Conservation (phyloP, 2,329 filamentous ascomycete genomes). For the Keithomyces neogunnii region DNA sequence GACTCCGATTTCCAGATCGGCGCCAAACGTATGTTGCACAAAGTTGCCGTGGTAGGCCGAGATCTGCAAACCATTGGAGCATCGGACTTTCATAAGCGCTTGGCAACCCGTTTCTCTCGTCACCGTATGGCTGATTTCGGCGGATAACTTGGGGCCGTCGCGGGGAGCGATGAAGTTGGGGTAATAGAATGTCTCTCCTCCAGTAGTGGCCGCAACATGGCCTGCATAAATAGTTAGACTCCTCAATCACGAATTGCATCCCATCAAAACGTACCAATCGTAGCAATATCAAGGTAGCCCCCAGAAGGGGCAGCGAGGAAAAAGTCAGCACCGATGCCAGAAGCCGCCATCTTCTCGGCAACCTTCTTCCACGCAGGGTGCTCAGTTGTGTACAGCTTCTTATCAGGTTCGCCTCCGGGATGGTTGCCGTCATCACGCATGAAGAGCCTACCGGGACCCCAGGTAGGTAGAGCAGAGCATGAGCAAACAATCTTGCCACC, state of each 20-base stretch:
- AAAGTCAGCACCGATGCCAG: slow-evolving; percentile 84
- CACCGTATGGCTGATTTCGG: slow-evolving; percentile 79
- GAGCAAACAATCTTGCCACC: slow-evolving; percentile 91
- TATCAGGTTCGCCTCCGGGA: slow-evolving; percentile 79
- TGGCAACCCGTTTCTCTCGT: slow-evolving; percentile 91
- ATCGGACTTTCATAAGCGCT: slow-evolving; percentile 95
- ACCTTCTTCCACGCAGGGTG: slow-evolving; percentile 81
- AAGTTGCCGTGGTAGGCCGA: slow-evolving; percentile 95
- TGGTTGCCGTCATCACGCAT: slow-evolving; percentile 84
- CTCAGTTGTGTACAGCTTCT: slow-evolving; percentile 85
- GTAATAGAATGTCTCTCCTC: slow-evolving; percentile 93
- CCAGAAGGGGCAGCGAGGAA: slow-evolving; percentile 88
- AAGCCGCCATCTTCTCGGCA: slow-evolving; percentile 78
- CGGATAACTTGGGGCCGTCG: slow-evolving; percentile 73
- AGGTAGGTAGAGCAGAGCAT: slow-evolving; percentile 79
- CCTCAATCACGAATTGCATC: neutral
- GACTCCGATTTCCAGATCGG: slow-evolving; percentile 86
- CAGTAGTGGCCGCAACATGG: slow-evolving; percentile 79
- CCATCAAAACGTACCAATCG: slow-evolving; percentile 54
- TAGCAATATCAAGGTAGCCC: slow-evolving; percentile 87
- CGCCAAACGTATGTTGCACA: slow-evolving; percentile 87
- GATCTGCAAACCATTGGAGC: slow-evolving; percentile 91
- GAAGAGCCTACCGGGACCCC: slow-evolving; percentile 78
- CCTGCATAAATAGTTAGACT: slow-evolving; percentile 34
- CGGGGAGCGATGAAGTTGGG: slow-evolving; percentile 88